Base-by-base conservation (phyloP, 345 rosid genomes). In the Barbarea vulgaris region DNA sequence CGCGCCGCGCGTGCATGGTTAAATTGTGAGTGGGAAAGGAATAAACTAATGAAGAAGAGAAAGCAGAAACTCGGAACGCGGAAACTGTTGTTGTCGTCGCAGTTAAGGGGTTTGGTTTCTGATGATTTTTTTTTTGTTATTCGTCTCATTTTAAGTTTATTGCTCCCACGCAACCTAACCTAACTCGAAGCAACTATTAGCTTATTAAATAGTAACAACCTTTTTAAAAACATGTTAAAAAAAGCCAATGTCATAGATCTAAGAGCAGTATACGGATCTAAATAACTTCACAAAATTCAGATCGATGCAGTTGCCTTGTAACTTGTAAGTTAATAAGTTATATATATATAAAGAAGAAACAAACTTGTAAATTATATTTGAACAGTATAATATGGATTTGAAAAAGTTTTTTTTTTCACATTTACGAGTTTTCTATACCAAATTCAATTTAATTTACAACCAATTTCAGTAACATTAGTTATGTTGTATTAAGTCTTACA, bases 11-110 rank as follows among this genome's bases (percentile, higher is more conserved):
- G 67, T 58, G 67, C 7, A 14, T 46, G 30, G 7, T 55, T 10
- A 6, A 2, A 19, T 3, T 22, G 31, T 22, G 58, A 33, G 52
- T 66, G 72, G 42, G 78, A 74, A 74, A 47, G 42, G 17, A 74
- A 74, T 74, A 30, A 69, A 48, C 11, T 18, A 57, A 74, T 3
- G 30, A 73, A 22, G 70, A 41, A 13, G 34, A 57, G 25, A 67
- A 57, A 46, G 59, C 72, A 46, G 47, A 54, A 74, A 66, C 73
- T 57, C 60, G 44, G 21, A 67, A 66, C 67, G 59, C 74, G 56
- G 36, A 69, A 67, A 41, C 55, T 76, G 69, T 76, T 60, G 56
- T 30, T 69, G 64, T 76, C 55, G 64, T 50, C 74, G 63, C 22
- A 75, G 65, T 75, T 67, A 75, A 58, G 62, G 61, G 67, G 61